Evolutionary conservation across 306 rosid genomes (phyloP), one percentile per base, ranked within the genome.

Genomic region (Boehmeria nivea): DNA sequence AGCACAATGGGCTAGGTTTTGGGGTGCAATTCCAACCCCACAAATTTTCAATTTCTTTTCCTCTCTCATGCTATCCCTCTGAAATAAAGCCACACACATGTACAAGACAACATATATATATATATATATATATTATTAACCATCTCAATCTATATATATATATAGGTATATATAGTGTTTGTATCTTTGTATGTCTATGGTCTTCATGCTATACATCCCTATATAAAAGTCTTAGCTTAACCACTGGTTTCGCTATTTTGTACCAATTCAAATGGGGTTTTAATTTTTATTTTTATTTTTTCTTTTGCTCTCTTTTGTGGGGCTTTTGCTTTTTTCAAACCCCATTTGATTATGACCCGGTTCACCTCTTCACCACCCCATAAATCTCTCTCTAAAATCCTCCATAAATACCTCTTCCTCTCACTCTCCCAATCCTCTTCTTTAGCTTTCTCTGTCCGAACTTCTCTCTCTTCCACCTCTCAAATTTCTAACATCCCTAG

Each of bases 21-120:
- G 59, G 78, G 80, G 82, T 78, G 86, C 84, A 83, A 64, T 55
- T 61, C 67, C 73, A 80, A 71, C 88, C 85, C 91, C 83, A 80
- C 83, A 76, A 70, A 76, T 42, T 31, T 28, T 31, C 69, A 70
- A 76, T 42, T 31, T n/a, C n/a, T 72, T 19, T 21, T 8, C 27
- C 20, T 24, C 37, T 28, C 48, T 72, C 83, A 79, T 70, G 23
- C 61, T 76, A 71, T 73, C 77, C 69, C 85, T 86, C 83, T 39
- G 57, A 44, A 77, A 69, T 43, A 33, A 54, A 57, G 74, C 58
- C 51, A 63, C 53, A 64, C n/a, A 33, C 36, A 19, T n/a, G 44
- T 25, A 39, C 34, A 25, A 20, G 48, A 59, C 71, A 71, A 20
- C 21, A 46, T 19, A 13, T 19, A 20, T 47, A 33, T 47, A 72